Conservation (phyloP, 2,329 filamentous ascomycete genomes). For the Botryosphaeria dothidea region DNA sequence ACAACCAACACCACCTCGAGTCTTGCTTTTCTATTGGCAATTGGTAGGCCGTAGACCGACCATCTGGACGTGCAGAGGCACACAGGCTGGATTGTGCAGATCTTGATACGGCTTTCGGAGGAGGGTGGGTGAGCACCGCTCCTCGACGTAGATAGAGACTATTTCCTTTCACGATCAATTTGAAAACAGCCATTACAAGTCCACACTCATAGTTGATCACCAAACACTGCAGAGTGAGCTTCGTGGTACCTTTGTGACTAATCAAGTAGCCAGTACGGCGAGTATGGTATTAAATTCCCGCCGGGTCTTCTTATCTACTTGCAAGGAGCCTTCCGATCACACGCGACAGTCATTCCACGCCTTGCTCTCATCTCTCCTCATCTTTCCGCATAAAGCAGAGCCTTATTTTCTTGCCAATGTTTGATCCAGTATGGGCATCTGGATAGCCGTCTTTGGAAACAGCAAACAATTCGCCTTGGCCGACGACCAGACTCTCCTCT, state of each 20-base stretch:
- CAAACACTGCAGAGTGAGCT: no score
- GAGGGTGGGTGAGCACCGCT: background rate
- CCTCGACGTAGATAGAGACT: background rate
- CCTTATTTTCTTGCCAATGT: slow-evolving; percentile 44
- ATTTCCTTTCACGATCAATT: background rate
- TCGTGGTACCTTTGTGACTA: no score
- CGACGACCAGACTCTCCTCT: slow-evolving; percentile 68
- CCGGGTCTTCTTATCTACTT: no score
- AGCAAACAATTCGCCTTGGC: slow-evolving; percentile 69
- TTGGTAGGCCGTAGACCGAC: background rate
- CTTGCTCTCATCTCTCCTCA: no score
- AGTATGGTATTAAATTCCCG: no score
- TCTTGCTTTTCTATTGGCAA: no score
- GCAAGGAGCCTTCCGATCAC: no score
- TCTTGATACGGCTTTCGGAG: background rate
- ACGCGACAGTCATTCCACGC: no score
- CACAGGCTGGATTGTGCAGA: background rate
- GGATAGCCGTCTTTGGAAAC: slow-evolving; percentile 38
- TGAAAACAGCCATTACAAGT: background rate
- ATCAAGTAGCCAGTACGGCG: no score
- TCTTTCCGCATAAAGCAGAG: slow-evolving; percentile 72
- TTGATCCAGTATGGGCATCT: no score
- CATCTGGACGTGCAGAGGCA: background rate
- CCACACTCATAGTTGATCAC: background rate
- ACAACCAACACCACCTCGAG: background rate